phyloP scores from a whole-genome alignment of 208 protist species.

The Leishmania guyanensis region DNA sequence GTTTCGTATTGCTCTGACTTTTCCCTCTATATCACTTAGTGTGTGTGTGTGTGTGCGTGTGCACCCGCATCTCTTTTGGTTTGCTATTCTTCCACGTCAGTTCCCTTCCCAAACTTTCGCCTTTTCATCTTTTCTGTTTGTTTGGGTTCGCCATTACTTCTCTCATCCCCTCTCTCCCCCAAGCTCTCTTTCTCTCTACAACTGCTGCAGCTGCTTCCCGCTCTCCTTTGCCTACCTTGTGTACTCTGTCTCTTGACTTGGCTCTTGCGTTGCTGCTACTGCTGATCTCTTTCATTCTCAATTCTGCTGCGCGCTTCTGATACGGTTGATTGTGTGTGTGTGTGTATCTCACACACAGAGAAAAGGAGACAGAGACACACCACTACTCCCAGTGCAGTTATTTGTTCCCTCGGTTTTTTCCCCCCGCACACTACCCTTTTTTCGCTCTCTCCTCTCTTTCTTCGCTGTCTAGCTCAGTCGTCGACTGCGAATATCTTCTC shows the following conservation, averaged over 20 bases:
- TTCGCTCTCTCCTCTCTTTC: not conserved
- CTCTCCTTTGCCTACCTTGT: not conserved
- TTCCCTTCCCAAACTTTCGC: not conserved
- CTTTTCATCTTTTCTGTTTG: not conserved
- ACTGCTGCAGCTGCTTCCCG: constrained; percentile 1
- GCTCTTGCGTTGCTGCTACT: not conserved
- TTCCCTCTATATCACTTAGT: not conserved
- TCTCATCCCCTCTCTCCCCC: not conserved
- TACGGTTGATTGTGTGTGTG: not conserved
- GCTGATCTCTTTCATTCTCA: not conserved
- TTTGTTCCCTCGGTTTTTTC: not conserved
- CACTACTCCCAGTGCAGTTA: not conserved
- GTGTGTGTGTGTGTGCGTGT: not conserved
- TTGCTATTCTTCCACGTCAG: not conserved
- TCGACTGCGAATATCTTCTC: not conserved
- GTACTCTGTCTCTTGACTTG: not conserved
- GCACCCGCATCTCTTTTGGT: not conserved
- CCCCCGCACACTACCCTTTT: not conserved
- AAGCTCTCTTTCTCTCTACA: not conserved
- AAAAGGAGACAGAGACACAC: not conserved
- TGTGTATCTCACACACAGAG: not conserved
- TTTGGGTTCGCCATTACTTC: not conserved
- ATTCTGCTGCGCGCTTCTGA: not conserved
- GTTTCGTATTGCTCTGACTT: constrained; percentile 6
- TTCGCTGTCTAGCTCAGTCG: not conserved